A percentile compares a stretch with the other conserved stretches of the same genome.
Evolutionary conservation across 345 rosid genomes (phyloP).

Genomic region (Rhodomyrtus tomentosa): DNA sequence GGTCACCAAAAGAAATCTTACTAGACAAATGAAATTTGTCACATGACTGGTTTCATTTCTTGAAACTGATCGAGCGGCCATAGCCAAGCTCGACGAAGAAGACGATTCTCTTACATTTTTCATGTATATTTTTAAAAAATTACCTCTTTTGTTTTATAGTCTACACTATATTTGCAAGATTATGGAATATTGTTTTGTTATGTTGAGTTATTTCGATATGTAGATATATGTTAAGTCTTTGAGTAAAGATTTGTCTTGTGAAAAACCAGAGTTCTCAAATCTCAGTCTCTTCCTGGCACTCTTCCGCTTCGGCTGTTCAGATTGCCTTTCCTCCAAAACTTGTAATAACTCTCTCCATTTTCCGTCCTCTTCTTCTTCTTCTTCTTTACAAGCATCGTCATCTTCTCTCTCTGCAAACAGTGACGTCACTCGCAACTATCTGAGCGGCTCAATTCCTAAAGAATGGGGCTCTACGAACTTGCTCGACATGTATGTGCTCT

Average conservation of each 20-base stretch:
- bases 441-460: background rate
- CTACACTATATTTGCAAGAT: too few species aligned
- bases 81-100: background rate
- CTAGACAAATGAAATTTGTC: background rate
- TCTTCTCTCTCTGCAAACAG: background rate
- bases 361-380: background rate
- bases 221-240: too few species aligned
- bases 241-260: too few species aligned
- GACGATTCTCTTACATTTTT: background rate
- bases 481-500: background rate
- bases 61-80: background rate
- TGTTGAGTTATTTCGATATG: too few species aligned
- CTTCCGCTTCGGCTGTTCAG: background rate
- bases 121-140: too few species aligned
- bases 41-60: background rate
- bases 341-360: background rate
- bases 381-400: background rate
- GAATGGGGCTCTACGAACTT: background rate
- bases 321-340: background rate
- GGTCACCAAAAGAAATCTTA: background rate
- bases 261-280: background rate
- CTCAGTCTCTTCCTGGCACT: background rate
- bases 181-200: too few species aligned
- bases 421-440: constrained; percentile 3
- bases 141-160: background rate